Percentiles rank a stretch among this genome's conserved stretches.
phyloP scores from a whole-genome alignment of 352 stramenopile species.

The Saprolegnia diclina region DNA sequence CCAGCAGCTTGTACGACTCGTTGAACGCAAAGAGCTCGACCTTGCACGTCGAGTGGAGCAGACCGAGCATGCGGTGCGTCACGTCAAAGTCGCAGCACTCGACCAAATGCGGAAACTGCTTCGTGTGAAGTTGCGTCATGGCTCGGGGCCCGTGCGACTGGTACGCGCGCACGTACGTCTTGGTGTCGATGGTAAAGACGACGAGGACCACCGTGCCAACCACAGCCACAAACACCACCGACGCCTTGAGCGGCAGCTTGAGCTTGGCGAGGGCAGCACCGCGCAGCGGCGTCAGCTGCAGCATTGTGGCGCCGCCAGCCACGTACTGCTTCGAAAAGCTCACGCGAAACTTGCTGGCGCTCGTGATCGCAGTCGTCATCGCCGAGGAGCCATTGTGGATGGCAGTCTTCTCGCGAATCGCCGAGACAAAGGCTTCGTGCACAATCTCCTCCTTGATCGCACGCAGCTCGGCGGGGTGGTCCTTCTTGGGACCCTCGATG shows the following conservation, averaged over 20 bases:
- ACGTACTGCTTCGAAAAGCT: background rate
- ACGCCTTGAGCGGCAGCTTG: background rate
- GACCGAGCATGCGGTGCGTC: background rate
- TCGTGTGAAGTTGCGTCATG: background rate
- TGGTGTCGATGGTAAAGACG: background rate
- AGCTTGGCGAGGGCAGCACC: background rate
- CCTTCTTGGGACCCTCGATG: background rate
- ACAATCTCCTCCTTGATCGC: background rate
- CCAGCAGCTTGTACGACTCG: slow-evolving; percentile 24
- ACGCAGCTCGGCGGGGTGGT: background rate
- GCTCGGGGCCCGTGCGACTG: background rate
- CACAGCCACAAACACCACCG: background rate
- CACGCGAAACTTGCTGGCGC: background rate
- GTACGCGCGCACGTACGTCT: slow-evolving; percentile 9
- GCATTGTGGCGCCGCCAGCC: background rate
- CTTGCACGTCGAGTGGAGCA: background rate
- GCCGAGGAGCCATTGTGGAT: background rate
- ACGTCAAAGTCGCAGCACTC: slow-evolving; percentile 3
- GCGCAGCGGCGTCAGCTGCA: background rate
- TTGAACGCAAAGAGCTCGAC: slow-evolving; percentile 20
- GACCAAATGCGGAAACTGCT: slow-evolving; percentile 6
- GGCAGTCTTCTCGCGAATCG: background rate
- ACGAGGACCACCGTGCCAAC: background rate
- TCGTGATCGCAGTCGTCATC: background rate
- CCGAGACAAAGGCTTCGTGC: background rate